Percentiles rank a stretch among this genome's conserved stretches.
phyloP scores from a whole-genome alignment of 2,329 filamentous ascomycete genomes.

The Taxawa tesnikishii region DNA sequence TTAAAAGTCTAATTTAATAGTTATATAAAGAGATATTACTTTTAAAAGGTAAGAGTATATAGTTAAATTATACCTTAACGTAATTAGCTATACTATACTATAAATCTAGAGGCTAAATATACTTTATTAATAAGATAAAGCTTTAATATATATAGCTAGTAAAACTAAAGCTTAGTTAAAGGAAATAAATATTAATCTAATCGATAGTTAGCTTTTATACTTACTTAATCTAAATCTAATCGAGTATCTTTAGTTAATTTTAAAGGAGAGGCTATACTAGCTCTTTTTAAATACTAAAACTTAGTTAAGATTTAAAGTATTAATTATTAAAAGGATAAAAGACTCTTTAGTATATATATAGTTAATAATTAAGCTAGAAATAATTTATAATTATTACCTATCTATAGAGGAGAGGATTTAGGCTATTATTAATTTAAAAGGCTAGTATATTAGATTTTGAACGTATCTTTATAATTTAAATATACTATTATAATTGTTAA shows the following conservation, averaged over 20 bases:
- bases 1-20: too few relatives aligned
- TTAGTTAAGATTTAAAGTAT: not conserved
- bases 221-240: slow-evolving; percentile 1
- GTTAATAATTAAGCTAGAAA: not conserved
- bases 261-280: slow-evolving; percentile 3
- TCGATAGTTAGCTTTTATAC: too few relatives aligned
- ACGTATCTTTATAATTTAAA: too few relatives aligned
- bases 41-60: slow-evolving; percentile 1
- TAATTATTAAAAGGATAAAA: slow-evolving; percentile 1
- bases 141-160: slow-evolving; percentile 1
- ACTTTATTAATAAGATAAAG: slow-evolving; percentile 1
- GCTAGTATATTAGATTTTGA: slow-evolving; percentile 2
- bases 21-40: not conserved
- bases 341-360: too few relatives aligned
- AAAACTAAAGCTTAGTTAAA: not conserved
- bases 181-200: not conserved
- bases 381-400: not conserved
- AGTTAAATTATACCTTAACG: not conserved
- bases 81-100: not conserved
- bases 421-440: not conserved
- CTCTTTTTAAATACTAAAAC: slow-evolving; percentile 3
- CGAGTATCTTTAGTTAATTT: slow-evolving; percentile 2
- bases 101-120: not conserved
- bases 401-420: slow-evolving; percentile 1
- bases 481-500: too few relatives aligned